These are phyloP conservation scores for Priceomyces medius DNA, from an alignment of 805 yeast genomes.

Conservation along the genomic window DNA sequence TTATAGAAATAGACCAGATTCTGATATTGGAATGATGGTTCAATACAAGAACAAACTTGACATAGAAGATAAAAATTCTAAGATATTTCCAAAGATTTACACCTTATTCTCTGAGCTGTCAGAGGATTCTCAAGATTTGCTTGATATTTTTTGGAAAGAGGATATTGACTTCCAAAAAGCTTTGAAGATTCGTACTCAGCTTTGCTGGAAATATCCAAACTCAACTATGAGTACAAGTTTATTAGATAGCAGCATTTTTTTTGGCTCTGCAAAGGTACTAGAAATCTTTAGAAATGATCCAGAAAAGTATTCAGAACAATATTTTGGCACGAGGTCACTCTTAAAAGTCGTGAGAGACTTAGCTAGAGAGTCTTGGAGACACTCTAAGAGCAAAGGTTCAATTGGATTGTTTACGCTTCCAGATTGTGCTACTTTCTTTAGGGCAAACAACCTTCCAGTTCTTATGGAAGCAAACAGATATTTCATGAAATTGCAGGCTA, in stretches of 20 bases:
- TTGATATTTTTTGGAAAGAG: slow-evolving; percentile 71
- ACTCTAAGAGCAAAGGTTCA: slow-evolving; percentile 54
- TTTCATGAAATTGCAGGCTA: slow-evolving; percentile 65
- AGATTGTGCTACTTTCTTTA: slow-evolving; percentile 62
- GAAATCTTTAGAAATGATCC: slow-evolving; percentile 45
- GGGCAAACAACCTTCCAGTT: slow-evolving; percentile 76
- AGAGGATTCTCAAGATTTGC: slow-evolving; percentile 47
- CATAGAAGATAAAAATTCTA: slow-evolving; percentile 68
- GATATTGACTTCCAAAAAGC: slow-evolving; percentile 71
- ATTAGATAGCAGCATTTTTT: slow-evolving; percentile 66
- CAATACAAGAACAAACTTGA: slow-evolving; percentile 74
- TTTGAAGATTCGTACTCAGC: slow-evolving; percentile 75
- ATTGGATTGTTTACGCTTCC: slow-evolving; percentile 75
- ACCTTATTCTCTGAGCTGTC: slow-evolving; percentile 57
- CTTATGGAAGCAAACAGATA: slow-evolving; percentile 88
- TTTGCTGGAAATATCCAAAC: slow-evolving; percentile 86
- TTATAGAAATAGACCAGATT: slow-evolving; percentile 67
- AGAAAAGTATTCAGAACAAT: slow-evolving; percentile 33
- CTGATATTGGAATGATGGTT: slow-evolving; percentile 72
- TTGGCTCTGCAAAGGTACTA: slow-evolving; percentile 47
- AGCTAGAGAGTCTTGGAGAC: slow-evolving; percentile 91
- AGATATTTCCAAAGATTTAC: slow-evolving; percentile 60
- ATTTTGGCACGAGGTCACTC: slow-evolving; percentile 48
- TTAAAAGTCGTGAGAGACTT: slow-evolving; percentile 77
- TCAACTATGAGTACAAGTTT: slow-evolving; percentile 73